These are phyloP conservation scores for Eleusine coracana DNA, from an alignment of 176 grass and related monocot genomes.

Conservation along the genomic window DNA sequence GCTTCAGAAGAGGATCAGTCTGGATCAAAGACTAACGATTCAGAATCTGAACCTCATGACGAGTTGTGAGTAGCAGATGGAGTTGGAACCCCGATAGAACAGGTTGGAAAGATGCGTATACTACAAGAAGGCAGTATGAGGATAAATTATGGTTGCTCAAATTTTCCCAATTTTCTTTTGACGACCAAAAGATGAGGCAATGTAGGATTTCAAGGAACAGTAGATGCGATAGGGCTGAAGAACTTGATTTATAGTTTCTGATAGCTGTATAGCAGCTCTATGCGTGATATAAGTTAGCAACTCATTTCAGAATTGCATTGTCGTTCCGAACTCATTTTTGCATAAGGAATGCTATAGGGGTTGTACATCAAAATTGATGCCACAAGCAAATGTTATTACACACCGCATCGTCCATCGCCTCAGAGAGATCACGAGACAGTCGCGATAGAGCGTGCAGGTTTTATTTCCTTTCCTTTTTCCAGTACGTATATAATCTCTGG, in stretches of 20 bases:
- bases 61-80: constrained; percentile 68
- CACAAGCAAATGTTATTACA: not conserved
- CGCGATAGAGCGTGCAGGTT: not conserved
- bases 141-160: constrained; percentile 31
- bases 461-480: not conserved
- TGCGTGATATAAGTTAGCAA: constrained; percentile 21
- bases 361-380: constrained; percentile 13
- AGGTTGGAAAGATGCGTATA: constrained; percentile 14
- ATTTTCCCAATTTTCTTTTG: constrained; percentile 44
- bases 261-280: constrained; percentile 30
- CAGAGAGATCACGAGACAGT: not conserved
- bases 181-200: constrained; percentile 19
- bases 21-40: constrained; percentile 42
- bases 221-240: constrained; percentile 23
- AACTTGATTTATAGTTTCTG: constrained; percentile 21
- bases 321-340: constrained; percentile 38
- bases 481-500: not conserved
- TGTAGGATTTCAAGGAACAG: constrained; percentile 31
- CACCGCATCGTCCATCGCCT: too few species aligned
- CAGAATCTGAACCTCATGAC: constrained; percentile 69
- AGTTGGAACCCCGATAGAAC: not conserved
- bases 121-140: constrained; percentile 19
- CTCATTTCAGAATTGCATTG: constrained; percentile 25
- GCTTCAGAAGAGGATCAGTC: constrained; percentile 32
- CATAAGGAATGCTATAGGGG: constrained; percentile 2